Evolutionary conservation across 768 basidiomycete species (phyloP).

Genomic region (Solioccasus polychromus): DNA sequence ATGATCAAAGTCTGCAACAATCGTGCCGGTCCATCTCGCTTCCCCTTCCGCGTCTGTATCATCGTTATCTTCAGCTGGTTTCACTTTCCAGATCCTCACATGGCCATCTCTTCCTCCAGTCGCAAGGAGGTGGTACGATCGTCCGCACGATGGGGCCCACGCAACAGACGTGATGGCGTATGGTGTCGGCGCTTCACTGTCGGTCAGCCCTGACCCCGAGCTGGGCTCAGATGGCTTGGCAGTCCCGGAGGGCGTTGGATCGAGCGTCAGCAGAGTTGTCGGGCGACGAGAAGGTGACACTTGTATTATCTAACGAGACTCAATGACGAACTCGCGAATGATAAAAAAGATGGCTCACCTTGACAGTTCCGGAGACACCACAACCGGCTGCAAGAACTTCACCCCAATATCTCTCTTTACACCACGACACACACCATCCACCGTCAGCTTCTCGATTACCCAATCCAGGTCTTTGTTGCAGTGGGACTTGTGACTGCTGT

Average conservation of each 20-base stretch:
- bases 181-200: constrained; percentile 39
- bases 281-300: constrained; percentile 68
- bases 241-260: constrained; percentile 36
- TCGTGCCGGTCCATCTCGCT: constrained; percentile 63
- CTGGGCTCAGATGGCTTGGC: constrained; percentile 20
- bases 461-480: constrained; percentile 38
- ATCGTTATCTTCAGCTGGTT: constrained; percentile 49
- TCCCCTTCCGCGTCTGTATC: constrained; percentile 43
- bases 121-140: constrained; percentile 92
- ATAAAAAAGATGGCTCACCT: too few relatives aligned
- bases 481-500: constrained; percentile 45
- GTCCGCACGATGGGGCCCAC: constrained; percentile 93
- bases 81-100: constrained; percentile 87
- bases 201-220: constrained; percentile 16
- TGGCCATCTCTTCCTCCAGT: constrained; percentile 85
- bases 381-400: constrained; percentile 78
- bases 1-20: constrained; percentile 86
- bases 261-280: constrained; percentile 54
- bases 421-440: constrained; percentile 94
- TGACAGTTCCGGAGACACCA: constrained; percentile 71
- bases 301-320: constrained; percentile 61
- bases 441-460: constrained; percentile 82
- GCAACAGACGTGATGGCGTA: constrained; percentile 78
- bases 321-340: not conserved
- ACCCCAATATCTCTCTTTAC: constrained; percentile 95